phyloP scores from a whole-genome alignment of 805 yeast genomes.

The Starmerella apis region DNA sequence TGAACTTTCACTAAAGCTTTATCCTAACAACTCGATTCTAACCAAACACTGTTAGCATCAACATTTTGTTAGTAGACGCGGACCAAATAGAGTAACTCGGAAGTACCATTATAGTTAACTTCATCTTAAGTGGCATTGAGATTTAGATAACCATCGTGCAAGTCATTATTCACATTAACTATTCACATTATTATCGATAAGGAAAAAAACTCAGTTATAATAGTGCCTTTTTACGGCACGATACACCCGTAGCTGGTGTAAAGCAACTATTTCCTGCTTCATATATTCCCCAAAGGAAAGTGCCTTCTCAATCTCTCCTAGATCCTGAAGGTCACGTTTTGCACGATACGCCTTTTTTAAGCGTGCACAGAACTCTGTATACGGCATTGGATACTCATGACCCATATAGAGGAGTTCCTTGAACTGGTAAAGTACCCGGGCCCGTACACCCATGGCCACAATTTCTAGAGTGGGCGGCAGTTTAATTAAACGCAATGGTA shows the following conservation, averaged over 20 bases:
- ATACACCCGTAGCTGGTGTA: conserved; percentile 31
- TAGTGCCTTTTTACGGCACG: conserved; percentile 32
- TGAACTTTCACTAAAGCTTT: no score
- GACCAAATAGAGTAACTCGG: no score
- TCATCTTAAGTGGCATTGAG: no score
- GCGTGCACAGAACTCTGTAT: conserved; percentile 26
- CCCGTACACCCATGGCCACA: conserved; percentile 9
- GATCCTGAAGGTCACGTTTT: conserved; percentile 24
- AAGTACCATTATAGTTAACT: no score
- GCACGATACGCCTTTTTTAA: conserved; percentile 30
- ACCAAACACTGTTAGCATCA: no score
- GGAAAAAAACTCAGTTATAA: conserved; percentile 11
- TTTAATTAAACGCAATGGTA: no score
- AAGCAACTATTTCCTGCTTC: conserved; percentile 33
- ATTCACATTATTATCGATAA: no score
- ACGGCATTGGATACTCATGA: conserved; percentile 33
- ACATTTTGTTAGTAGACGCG: no score
- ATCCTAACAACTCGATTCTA: no score
- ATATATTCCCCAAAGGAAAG: conserved; percentile 33
- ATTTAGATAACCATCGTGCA: no score
- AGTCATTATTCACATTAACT: no score
- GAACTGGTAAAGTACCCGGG: conserved; percentile 29
- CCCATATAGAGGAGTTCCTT: conserved; percentile 35
- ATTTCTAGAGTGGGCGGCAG: background rate
- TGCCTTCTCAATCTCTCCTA: conserved; percentile 28